Base-by-base conservation (phyloP, 2,329 filamentous ascomycete genomes). In the Cadophora sp. region DNA sequence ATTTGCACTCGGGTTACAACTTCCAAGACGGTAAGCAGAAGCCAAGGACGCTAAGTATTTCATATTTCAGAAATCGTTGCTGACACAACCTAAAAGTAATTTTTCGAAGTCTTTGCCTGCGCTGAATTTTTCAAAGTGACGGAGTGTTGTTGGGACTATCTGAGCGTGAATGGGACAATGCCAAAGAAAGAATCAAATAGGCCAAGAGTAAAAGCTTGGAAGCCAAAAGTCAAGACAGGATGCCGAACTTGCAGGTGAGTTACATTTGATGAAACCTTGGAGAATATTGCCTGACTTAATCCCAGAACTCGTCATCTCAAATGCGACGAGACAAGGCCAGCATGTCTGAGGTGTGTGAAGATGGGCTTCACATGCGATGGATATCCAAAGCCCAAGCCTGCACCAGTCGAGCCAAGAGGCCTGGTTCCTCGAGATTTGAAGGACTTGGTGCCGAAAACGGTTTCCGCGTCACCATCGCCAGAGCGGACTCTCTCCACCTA, bases 241-340 rank as follows among this genome's bases (percentile, higher is more conserved):
- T 64, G 61, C 16, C 40, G 50, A n/a, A 55, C 48, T 37, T 64
- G 61, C 48, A 64, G 48, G 61, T 64, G 19, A 31, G 24, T 55
- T 27, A 9, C 4, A 11, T 3, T 34, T 2, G 5, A 43, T 16
- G 40, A 19, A 43, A 1, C 6, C 6, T 14, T 24, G 2, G 4
- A 2, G 37, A 34, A 24, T 7, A 27, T 3, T 19, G 61, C 16
- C 43, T 24, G 40, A 34, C 26, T 26, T 4, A 46, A 16, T 26
- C 9, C n/a, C 51, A 64, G 50, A 48, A 14, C 51, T 50, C 62
- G 62, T 31, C 53, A 46, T 16, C 19, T 64, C 51, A 58, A 64
- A 22, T 64, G 51, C n/a, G 62, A 58, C 24, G 51, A 64, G 14
- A n/a, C 22, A 1, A 46, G 34, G 26, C 37, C 34, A 40, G 34